Percentiles rank a stretch among this genome's conserved stretches.
Evolutionary conservation across 495 filamentous ascomycete species (phyloP).

Genomic region (Hyaloscypha hepaticicola): DNA sequence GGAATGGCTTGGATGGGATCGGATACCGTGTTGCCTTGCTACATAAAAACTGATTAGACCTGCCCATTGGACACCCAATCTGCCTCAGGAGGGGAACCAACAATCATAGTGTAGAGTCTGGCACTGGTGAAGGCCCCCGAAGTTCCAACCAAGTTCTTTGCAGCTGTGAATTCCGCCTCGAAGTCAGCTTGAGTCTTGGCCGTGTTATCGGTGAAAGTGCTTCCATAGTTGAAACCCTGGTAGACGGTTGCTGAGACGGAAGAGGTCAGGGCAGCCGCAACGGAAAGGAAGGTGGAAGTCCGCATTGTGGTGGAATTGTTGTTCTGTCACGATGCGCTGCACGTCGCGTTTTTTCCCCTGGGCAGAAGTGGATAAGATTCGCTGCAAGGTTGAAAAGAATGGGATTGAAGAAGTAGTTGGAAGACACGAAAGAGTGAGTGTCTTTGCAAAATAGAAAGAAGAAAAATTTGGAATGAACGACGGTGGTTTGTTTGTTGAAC

Average conservation of each 20-base stretch:
- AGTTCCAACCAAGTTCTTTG: slow-evolving; percentile 64
- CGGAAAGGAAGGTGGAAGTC: slow-evolving; percentile 13
- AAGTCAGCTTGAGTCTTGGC: slow-evolving; percentile 65
- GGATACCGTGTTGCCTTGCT: slow-evolving; percentile 54
- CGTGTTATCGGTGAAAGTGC: slow-evolving; percentile 55
- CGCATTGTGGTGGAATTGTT: slow-evolving; percentile 15
- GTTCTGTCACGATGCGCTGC: not conserved
- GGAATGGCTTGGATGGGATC: slow-evolving; percentile 66
- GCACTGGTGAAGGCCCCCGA: slow-evolving; percentile 68
- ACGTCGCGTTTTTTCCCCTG: slow-evolving; percentile 1
- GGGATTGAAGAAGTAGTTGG: slow-evolving; percentile 5
- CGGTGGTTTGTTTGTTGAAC: not conserved
- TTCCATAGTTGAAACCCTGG: slow-evolving; percentile 82
- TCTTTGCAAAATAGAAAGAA: slow-evolving; percentile 4
- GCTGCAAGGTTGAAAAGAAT: not conserved
- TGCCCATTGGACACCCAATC: not conserved
- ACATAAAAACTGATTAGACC: slow-evolving; percentile 10
- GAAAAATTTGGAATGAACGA: not conserved
- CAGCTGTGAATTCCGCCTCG: slow-evolving; percentile 66
- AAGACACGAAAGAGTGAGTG: slow-evolving; percentile 9
- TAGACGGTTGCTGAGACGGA: slow-evolving; percentile 41
- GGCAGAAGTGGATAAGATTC: not conserved
- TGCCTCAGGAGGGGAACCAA: slow-evolving; percentile 25
- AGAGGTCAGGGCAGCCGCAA: slow-evolving; percentile 1
- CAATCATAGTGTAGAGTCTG: slow-evolving; percentile 48